Evolutionary conservation across 495 filamentous ascomycete species (phyloP).

Genomic region (Paragyromitra xinjiangensis): DNA sequence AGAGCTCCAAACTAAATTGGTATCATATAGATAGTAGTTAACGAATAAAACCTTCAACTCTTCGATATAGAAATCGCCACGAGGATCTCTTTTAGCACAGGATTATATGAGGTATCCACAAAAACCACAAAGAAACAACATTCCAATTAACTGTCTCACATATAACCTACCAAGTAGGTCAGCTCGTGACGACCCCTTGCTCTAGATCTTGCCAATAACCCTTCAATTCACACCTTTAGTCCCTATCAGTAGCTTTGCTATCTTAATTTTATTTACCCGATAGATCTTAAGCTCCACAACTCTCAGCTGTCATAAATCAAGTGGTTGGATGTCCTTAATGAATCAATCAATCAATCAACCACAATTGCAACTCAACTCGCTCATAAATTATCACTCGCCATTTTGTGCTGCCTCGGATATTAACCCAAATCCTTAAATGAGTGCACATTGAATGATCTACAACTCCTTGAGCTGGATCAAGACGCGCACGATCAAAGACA

Average conservation of each 20-base stretch:
- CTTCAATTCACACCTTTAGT: background rate
- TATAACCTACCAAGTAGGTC: background rate
- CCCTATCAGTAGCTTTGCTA: background rate
- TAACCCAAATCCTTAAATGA: background rate
- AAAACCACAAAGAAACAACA: background rate
- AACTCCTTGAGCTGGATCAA: background rate
- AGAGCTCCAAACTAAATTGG: background rate
- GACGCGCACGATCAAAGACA: background rate
- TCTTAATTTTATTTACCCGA: background rate
- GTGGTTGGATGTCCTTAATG: background rate
- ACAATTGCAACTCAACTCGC: too few relatives aligned
- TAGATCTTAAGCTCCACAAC: background rate
- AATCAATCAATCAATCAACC: background rate
- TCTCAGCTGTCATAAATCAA: background rate
- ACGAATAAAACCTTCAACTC: background rate
- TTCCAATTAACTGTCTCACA: background rate
- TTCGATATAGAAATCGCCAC: background rate
- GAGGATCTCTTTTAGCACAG: background rate
- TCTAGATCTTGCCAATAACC: background rate
- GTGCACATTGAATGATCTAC: background rate
- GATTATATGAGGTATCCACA: background rate
- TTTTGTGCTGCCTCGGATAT: background rate
- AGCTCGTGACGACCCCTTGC: background rate
- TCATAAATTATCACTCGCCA: background rate
- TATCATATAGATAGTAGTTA: background rate